phyloP scores from a whole-genome alignment of 805 yeast species.

The Candida succiphila region DNA sequence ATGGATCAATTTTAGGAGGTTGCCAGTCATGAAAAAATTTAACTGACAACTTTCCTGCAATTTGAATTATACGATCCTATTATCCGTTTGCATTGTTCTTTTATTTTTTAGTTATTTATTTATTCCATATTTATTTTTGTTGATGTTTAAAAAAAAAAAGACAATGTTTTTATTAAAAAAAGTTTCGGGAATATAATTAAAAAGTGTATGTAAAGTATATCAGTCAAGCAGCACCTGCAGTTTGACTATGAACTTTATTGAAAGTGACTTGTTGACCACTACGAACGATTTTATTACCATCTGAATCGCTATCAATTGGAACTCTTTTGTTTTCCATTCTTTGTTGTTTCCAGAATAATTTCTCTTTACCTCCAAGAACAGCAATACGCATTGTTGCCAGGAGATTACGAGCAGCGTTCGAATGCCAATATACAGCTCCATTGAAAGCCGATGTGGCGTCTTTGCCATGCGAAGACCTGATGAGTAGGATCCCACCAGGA shows the following conservation, averaged over 20 bases:
- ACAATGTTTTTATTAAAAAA: too few species aligned
- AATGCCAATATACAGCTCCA: constrained; percentile 90
- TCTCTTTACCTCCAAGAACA: constrained; percentile 73
- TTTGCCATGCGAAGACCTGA: constrained; percentile 76
- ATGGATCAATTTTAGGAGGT: too few species aligned
- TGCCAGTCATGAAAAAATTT: too few species aligned
- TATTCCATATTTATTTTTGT: too few species aligned
- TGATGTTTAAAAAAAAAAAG: too few species aligned
- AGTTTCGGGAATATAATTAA: too few species aligned
- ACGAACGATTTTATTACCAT: constrained; percentile 45
- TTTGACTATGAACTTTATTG: constrained; percentile 31
- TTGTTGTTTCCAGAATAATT: constrained; percentile 73
- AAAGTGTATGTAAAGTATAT: too few species aligned
- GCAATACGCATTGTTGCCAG: constrained; percentile 93
- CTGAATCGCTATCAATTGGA: constrained; percentile 41
- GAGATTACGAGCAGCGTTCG: constrained; percentile 86
- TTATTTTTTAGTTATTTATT: too few species aligned
- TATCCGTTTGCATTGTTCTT: too few species aligned
- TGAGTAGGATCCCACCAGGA: constrained; percentile 84
- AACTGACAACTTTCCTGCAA: too few species aligned
- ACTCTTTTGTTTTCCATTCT: constrained; percentile 57
- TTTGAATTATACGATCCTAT: too few species aligned
- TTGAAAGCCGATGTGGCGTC: constrained; percentile 92
- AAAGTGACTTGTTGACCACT: constrained; percentile 53
- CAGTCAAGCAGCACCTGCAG: constrained; percentile 51